Conservation (phyloP, 768 basidiomycete genomes). For the Suillus cothurnatus region DNA sequence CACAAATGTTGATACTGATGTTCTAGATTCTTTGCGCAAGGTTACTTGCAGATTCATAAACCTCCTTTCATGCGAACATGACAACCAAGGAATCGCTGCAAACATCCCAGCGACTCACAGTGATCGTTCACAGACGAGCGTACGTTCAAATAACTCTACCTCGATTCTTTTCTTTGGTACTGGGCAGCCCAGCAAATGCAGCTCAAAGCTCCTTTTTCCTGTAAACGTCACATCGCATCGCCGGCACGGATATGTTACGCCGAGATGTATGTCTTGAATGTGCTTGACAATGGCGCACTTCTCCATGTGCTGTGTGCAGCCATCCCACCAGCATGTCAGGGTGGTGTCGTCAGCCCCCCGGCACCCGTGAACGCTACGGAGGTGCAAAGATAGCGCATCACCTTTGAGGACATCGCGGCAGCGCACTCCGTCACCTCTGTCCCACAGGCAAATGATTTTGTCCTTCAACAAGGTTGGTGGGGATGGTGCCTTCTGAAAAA, state of each 20-base stretch:
- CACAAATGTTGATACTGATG: not conserved
- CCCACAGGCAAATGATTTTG: slow-evolving; percentile 2
- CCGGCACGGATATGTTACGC: slow-evolving; percentile 4
- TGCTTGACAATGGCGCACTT: not conserved
- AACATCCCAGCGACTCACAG: not conserved
- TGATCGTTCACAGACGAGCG: not conserved
- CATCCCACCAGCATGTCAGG: slow-evolving; percentile 2
- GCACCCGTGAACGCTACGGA: not conserved
- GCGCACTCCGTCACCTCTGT: slow-evolving; percentile 2
- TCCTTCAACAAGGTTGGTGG: not conserved
- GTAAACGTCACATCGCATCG: not conserved
- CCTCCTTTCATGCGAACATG: not conserved
- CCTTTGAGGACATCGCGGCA: slow-evolving; percentile 1
- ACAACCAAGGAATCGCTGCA: not conserved
- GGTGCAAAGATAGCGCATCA: not conserved
- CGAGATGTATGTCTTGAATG: slow-evolving; percentile 1
- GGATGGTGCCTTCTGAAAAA: slow-evolving; percentile 1
- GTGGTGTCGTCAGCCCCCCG: not conserved
- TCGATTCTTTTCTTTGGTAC: not conserved
- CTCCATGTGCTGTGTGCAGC: not conserved
- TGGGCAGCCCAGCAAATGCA: slow-evolving; percentile 2
- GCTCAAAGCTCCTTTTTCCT: not conserved
- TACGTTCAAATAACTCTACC: not conserved
- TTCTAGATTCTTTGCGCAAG: not conserved
- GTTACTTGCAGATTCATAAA: not conserved